A percentile compares a stretch with the other conserved stretches of the same genome.
Conservation (phyloP, 2,329 filamentous ascomycete genomes). For the Alternaria novae-zelandiae region DNA sequence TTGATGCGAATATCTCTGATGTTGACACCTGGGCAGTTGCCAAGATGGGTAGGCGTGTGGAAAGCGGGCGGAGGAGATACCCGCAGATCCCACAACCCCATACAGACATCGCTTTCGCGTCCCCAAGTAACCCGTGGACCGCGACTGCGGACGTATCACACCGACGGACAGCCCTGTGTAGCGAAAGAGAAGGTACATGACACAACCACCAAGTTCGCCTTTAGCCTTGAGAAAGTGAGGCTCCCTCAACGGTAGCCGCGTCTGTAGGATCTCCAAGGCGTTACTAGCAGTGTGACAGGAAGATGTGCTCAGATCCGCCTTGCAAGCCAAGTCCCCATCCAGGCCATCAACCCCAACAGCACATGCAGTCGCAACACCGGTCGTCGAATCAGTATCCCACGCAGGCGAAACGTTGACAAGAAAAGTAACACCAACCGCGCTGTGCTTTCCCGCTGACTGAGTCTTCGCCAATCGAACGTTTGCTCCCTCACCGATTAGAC, state of each 20-base stretch:
- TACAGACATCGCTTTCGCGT: not conserved
- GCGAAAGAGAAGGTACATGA: not conserved
- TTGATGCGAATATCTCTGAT: not conserved
- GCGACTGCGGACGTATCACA: not conserved
- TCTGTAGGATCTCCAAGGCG: not conserved
- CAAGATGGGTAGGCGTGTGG: not conserved
- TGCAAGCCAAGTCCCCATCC: not conserved
- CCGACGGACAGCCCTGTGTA: not conserved
- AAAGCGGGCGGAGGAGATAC: not conserved
- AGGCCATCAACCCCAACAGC: not conserved
- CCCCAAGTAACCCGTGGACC: not conserved
- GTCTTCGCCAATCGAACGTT: constrained; percentile 15
- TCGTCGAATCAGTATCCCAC: constrained; percentile 10
- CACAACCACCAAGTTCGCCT: not conserved
- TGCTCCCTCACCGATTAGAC: constrained; percentile 13
- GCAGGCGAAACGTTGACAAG: not conserved
- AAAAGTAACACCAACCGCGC: constrained; percentile 10
- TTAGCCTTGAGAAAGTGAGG: constrained; percentile 1
- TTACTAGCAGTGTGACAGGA: not conserved
- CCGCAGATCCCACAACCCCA: not conserved
- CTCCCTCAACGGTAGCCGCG: not conserved
- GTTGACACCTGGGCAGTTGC: not conserved
- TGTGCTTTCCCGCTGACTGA: not conserved
- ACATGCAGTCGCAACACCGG: constrained; percentile 4
- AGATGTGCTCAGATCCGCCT: not conserved